Conservation (phyloP, 176 grass and related monocot species). For the Poa pratensis region DNA sequence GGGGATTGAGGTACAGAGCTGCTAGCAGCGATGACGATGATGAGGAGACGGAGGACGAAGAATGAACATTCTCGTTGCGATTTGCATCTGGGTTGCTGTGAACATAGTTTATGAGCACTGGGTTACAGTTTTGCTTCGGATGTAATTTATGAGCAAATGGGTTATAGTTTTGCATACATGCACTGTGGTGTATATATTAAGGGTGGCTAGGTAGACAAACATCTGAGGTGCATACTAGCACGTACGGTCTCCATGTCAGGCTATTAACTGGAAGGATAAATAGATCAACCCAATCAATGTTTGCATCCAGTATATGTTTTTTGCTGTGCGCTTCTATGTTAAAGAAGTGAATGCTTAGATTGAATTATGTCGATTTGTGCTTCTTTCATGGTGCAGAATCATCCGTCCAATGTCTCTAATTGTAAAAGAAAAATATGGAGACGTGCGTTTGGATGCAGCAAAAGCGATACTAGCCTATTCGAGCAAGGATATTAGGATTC, state of each 20-base stretch:
- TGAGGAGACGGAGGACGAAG: conserved; percentile 86
- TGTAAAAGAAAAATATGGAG: not conserved
- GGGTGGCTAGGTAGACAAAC: not conserved
- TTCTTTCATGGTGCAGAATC: not conserved
- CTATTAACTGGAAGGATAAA: conserved; percentile 14
- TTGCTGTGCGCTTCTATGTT: not conserved
- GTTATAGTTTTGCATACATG: not conserved
- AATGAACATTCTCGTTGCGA: conserved; percentile 39
- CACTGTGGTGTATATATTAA: not conserved
- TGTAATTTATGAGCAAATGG: not conserved
- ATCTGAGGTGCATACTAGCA: not conserved
- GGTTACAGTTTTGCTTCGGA: conserved; percentile 35
- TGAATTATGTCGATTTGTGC: not conserved
- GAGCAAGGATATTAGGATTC: not conserved
- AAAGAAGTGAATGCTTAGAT: not conserved
- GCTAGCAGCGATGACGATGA: conserved; percentile 51
- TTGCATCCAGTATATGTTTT: not conserved
- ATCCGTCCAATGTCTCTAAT: no score
- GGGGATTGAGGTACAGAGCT: conserved; percentile 46
- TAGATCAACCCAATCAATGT: not conserved
- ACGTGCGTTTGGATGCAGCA: not conserved
- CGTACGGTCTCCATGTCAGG: conserved; percentile 12
- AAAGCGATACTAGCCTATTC: not conserved
- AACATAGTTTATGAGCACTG: conserved; percentile 36
- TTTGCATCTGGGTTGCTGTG: conserved; percentile 22